phyloP scores from a whole-genome alignment of 2,329 filamentous ascomycete genomes.

The Phoma herbarum region DNA sequence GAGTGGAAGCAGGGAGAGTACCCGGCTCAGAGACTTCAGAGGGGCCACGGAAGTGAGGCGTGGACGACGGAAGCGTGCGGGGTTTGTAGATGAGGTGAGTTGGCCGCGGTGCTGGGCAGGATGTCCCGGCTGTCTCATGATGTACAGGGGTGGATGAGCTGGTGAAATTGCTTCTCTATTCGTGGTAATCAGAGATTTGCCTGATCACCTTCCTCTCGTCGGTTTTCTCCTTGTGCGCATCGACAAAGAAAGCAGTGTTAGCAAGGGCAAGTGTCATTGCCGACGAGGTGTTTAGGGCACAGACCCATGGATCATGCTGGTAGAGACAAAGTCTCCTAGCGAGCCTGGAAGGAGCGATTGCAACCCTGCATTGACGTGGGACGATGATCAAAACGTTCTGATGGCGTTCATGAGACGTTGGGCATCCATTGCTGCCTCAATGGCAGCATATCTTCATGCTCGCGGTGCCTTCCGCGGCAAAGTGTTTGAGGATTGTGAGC shows the following conservation, averaged over 20 bases:
- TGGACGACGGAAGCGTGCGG: slow-evolving; percentile 13
- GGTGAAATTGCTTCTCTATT: slow-evolving; percentile 7
- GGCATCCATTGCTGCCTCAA: slow-evolving; percentile 15
- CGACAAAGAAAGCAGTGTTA: not conserved
- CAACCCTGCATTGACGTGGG: not conserved
- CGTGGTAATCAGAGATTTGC: not conserved
- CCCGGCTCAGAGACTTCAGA: not conserved
- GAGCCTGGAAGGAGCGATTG: not conserved
- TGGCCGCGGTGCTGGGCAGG: slow-evolving; percentile 14
- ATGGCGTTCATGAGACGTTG: slow-evolving; percentile 1
- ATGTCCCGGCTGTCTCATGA: slow-evolving; percentile 18
- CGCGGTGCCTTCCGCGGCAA: not conserved
- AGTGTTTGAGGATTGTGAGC: not conserved
- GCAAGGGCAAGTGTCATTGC: slow-evolving; percentile 1
- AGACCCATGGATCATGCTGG: slow-evolving; percentile 19
- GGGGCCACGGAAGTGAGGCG: slow-evolving; percentile 12
- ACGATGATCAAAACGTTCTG: not conserved
- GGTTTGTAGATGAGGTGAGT: slow-evolving; percentile 16
- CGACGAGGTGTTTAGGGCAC: not conserved
- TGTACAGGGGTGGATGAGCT: slow-evolving; percentile 16
- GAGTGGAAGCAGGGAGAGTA: slow-evolving; percentile 3
- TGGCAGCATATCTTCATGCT: slow-evolving; percentile 1
- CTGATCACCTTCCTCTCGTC: not conserved
- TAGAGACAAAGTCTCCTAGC: not conserved
- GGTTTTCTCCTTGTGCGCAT: not conserved